Evolutionary conservation across 2,329 filamentous ascomycete species (phyloP), one percentile per base, ranked within the genome.

Genomic region (Geosmithia flava): DNA sequence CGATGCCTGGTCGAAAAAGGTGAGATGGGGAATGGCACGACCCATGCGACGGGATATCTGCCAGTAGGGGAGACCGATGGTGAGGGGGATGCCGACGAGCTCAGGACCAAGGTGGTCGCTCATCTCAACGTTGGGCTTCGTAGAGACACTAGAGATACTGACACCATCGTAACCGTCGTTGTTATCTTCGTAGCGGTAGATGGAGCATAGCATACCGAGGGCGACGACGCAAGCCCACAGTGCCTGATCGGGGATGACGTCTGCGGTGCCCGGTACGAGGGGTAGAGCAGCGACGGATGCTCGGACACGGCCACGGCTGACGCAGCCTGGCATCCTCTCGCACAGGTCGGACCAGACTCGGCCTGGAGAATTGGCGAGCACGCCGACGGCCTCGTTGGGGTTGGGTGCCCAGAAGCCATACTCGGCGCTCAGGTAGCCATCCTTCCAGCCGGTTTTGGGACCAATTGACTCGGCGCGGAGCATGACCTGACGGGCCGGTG

Each of bases 261-360:
- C 68, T 42, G 67, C 62, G 0, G 68, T 74, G 1, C 71, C 74
- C 50, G 73, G 63, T 2, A 77, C 64, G 2, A 75, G 55, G 1
- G 72, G 69, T 0, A 78, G 54, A 0, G 70, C 65, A 2, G 69
- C 70, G 1, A 75, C 62, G 0, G 71, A 69, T 46, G 75, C 72
- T 33, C 72, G 60, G 0, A 74, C 71, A n/a, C 70, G 65, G 1
- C 74, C 72, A 45, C 72, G 59, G 1, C 70, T 66, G 2, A 73
- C 66, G 44, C 70, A 73, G 0, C 72, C 74, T 0, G 72, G 72
- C 68, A 76, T 76, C 2, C 72, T 62, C 54, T 75, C 71, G 49
- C 70, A 74, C 1, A 76, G 62, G 51, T 76, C 73, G 3, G 70
- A 70, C 74, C 74, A 78, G 16, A 76, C 66, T n/a, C 73, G 62